phyloP scores from a whole-genome alignment of 2,329 filamentous ascomycete genomes.

The Fusarium nisikadoi region DNA sequence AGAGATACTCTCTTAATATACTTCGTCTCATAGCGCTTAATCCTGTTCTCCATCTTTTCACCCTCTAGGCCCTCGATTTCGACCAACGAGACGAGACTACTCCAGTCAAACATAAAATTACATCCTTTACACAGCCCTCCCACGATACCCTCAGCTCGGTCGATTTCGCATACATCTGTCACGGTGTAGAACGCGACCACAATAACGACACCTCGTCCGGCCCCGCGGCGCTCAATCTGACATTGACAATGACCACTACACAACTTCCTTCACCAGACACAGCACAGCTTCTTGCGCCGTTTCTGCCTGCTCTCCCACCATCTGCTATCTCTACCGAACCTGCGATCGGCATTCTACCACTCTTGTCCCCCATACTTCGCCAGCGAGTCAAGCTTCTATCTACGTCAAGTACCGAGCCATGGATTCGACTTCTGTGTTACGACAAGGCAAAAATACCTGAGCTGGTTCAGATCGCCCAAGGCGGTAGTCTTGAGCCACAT shows the following conservation, averaged over 20 bases:
- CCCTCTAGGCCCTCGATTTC: constrained; percentile 22
- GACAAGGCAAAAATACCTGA: constrained; percentile 65
- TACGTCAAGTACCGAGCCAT: constrained; percentile 68
- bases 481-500: constrained; percentile 78
- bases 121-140: neutral
- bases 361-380: constrained; percentile 73
- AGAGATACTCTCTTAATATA: neutral
- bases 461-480: constrained; percentile 70
- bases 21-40: neutral
- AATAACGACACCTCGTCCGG: neutral
- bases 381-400: constrained; percentile 75
- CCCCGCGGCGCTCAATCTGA: neutral
- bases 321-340: constrained; percentile 68
- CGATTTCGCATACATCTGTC: neutral
- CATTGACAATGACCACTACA: constrained; percentile 43
- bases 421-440: constrained; percentile 80
- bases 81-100: constrained; percentile 18
- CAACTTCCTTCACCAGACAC: constrained; percentile 58
- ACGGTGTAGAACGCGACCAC: constrained; percentile 9
- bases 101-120: constrained; percentile 31
- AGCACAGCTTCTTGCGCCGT: constrained; percentile 61
- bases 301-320: constrained; percentile 69
- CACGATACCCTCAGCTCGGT: constrained; percentile 3
- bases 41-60: constrained; percentile 10
- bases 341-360: constrained; percentile 65